Conservation (phyloP, 345 rosid species). For the Euphorbia lathyris region DNA sequence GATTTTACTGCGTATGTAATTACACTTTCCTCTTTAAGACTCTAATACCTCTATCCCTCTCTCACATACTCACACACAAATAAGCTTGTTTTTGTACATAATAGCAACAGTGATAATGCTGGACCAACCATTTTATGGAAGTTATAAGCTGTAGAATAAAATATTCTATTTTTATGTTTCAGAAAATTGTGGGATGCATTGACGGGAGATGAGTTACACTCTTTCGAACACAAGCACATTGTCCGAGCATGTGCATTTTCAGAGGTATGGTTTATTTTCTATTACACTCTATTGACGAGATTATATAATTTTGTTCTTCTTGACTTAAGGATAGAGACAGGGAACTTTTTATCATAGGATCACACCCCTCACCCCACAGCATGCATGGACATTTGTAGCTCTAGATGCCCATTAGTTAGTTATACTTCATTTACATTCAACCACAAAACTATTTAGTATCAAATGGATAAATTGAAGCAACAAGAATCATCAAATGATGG, state of each 20-base stretch:
- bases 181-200: slow-evolving; percentile 49
- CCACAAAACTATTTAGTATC: neutral
- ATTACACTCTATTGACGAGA: neutral
- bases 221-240: slow-evolving; percentile 46
- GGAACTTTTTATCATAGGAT: neutral
- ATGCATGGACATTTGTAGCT: neutral
- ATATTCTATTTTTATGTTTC: slow-evolving; percentile 17
- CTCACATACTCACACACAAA: neutral
- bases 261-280: slow-evolving; percentile 26
- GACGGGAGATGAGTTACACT: slow-evolving; percentile 39
- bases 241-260: slow-evolving; percentile 48
- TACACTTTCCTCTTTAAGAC: neutral
- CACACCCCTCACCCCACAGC: neutral
- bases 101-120: neutral
- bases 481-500: neutral
- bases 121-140: neutral
- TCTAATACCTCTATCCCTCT: neutral
- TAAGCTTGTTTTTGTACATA: neutral
- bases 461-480: neutral
- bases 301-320: neutral
- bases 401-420: neutral
- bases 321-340: no score
- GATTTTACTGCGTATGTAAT: slow-evolving; percentile 83
- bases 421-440: neutral
- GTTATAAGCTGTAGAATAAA: neutral